phyloP scores from a whole-genome alignment of 1,284 basidiomycete genomes.

The Tausonia pullulans region DNA sequence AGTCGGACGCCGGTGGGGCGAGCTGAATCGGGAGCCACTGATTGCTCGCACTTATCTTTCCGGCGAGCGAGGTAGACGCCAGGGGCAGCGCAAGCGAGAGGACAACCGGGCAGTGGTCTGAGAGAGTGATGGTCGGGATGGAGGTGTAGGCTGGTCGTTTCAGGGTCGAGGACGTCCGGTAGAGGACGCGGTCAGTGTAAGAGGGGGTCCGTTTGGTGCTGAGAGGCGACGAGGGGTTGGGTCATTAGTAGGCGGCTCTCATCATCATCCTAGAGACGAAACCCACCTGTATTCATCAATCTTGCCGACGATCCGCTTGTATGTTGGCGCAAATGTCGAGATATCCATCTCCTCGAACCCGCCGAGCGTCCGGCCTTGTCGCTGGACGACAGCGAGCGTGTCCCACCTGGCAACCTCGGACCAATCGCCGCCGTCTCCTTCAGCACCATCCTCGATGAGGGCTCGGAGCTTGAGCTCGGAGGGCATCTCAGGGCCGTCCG shows the following conservation, averaged over 20 bases:
- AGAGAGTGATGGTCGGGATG: conserved; percentile 29
- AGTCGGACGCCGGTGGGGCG: conserved; percentile 20
- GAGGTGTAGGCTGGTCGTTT: conserved; percentile 21
- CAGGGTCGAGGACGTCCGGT: conserved; percentile 45
- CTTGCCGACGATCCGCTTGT: conserved; percentile 71
- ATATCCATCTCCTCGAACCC: conserved; percentile 71
- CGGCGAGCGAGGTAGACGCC: conserved; percentile 9
- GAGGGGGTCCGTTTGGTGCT: conserved; percentile 65
- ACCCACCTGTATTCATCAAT: conserved; percentile 43
- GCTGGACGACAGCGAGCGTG: conserved; percentile 55
- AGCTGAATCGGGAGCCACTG: conserved; percentile 21
- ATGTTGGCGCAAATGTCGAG: conserved; percentile 72
- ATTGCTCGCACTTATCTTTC: conserved; percentile 15
- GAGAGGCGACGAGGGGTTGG: background rate
- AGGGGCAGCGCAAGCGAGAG: conserved; percentile 27
- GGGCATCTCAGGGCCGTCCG: conserved; percentile 24
- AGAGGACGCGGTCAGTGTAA: conserved; percentile 92
- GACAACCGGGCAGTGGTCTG: conserved; percentile 37
- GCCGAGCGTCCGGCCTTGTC: conserved; percentile 53
- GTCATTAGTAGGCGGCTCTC: no score
- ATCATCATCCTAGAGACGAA: no score
- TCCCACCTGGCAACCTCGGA: conserved; percentile 53
- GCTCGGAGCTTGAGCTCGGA: no score
- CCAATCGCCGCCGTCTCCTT: conserved; percentile 37
- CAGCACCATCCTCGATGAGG: conserved; percentile 19